These are phyloP conservation scores for Aspergillus pseudotamarii DNA, from an alignment of 2,329 filamentous ascomycete species.

Conservation along the genomic window DNA sequence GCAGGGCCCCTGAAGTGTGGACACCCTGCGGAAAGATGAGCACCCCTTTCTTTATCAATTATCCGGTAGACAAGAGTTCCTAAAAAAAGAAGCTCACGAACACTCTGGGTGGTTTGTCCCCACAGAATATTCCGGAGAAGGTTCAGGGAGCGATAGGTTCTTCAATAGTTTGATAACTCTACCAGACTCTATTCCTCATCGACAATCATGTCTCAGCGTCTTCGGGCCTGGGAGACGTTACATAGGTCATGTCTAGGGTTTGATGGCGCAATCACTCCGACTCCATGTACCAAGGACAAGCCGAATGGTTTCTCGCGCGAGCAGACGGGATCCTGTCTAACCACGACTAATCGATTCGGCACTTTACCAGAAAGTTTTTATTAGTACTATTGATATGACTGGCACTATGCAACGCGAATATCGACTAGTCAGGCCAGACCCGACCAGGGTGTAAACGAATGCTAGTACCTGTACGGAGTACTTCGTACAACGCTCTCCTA, in stretches of 20 bases:
- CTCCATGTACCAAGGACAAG: not conserved
- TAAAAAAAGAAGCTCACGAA: slow-evolving; percentile 3
- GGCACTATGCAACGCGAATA: not conserved
- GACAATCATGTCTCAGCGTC: not conserved
- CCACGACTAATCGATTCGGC: not conserved
- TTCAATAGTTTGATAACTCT: slow-evolving; percentile 10
- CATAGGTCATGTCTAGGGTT: not conserved
- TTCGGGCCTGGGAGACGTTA: too few species aligned
- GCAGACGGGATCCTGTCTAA: not conserved
- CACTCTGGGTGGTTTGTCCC: not conserved
- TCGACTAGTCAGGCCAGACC: not conserved
- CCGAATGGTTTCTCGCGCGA: not conserved
- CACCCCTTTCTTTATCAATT: not conserved
- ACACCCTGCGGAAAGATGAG: not conserved
- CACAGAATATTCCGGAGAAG: slow-evolving; percentile 8
- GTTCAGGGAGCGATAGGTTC: not conserved
- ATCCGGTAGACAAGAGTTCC: not conserved
- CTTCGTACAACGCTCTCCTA: not conserved
- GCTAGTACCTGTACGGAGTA: too few species aligned
- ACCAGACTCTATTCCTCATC: not conserved
- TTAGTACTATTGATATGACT: not conserved
- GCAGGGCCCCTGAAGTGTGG: not conserved
- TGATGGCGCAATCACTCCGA: not conserved
- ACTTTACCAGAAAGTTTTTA: not conserved
- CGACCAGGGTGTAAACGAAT: too few species aligned